These are phyloP conservation scores for Didymellaceae sp. DNA, from an alignment of 2,329 filamentous ascomycete genomes.

Conservation along the genomic window DNA sequence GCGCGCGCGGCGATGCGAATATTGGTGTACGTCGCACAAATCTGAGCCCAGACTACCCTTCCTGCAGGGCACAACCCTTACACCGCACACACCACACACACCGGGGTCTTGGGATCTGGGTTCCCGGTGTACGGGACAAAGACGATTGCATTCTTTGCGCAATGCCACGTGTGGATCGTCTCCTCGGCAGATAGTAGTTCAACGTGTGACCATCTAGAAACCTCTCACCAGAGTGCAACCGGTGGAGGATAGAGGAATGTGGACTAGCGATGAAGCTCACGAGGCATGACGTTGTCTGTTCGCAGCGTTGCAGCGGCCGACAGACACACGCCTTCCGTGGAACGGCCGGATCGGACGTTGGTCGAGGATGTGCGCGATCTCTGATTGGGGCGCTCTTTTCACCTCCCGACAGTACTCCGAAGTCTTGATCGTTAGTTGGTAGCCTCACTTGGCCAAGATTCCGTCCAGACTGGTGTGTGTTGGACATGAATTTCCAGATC, in stretches of 20 bases:
- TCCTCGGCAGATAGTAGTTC: not conserved
- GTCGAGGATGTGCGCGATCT: not conserved
- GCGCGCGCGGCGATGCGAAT: not conserved
- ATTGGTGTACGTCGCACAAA: not conserved
- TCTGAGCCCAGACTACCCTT: not conserved
- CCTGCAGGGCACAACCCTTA: conserved; percentile 2
- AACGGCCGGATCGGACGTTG: conserved; percentile 16
- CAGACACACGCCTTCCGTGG: conserved; percentile 17
- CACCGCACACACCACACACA: not conserved
- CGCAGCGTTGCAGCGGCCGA: conserved; percentile 8
- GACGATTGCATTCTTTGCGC: conserved; percentile 6
- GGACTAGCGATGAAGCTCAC: conserved; percentile 7
- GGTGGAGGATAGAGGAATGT: conserved; percentile 7
- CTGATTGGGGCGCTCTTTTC: not conserved
- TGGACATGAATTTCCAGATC: too few relatives aligned
- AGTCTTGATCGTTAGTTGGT: not conserved
- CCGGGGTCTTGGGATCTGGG: not conserved
- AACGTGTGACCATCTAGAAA: conserved; percentile 8
- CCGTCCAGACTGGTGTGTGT: too few relatives aligned
- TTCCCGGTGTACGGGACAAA: conserved; percentile 13
- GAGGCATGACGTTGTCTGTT: conserved; percentile 14
- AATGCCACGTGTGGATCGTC: conserved; percentile 8
- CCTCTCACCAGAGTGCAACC: conserved; percentile 3
- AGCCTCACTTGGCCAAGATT: too few relatives aligned
- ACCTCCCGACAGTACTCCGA: not conserved